Evolutionary conservation across 2,329 filamentous ascomycete genomes (phyloP), one percentile per base, ranked within the genome.

Genomic region (Microcera coccophila): DNA sequence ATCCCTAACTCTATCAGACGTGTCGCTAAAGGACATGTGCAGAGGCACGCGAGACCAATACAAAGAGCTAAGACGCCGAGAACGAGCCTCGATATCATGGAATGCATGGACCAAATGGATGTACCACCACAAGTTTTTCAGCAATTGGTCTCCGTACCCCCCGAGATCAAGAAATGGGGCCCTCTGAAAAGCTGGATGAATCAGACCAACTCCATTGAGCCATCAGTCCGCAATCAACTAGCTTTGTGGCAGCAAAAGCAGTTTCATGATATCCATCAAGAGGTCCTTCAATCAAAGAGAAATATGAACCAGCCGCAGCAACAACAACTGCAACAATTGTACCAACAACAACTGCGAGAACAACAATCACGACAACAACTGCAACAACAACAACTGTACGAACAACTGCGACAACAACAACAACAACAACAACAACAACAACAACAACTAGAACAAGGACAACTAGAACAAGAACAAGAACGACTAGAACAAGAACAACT

Each of bases 21-120:
- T n/a, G n/a, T n/a, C n/a, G n/a, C n/a, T n/a, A n/a, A n/a, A n/a
- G n/a, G n/a, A n/a, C n/a, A n/a, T n/a, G n/a, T n/a, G n/a, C n/a
- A n/a, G n/a, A n/a, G n/a, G n/a, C n/a, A n/a, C n/a, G n/a, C n/a
- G n/a, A n/a, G n/a, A n/a, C n/a, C n/a, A n/a, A n/a, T n/a, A n/a
- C n/a, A n/a, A n/a, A n/a, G n/a, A n/a, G n/a, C n/a, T n/a, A n/a
- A n/a, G n/a, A n/a, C n/a, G n/a, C n/a, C n/a, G n/a, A n/a, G n/a
- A n/a, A n/a, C n/a, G n/a, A n/a, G n/a, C n/a, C n/a, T n/a, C n/a
- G n/a, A n/a, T n/a, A n/a, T n/a, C 5, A 62, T 67, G 37, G 45
- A 51, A 1, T 57, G 70, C 44, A 75, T 76, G 69, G 73, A 76
- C 45, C 62, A 52, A 9, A 69, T 76, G 69, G 73, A 76, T 10